A percentile compares a stretch with the other conserved stretches of the same genome.
phyloP scores from a whole-genome alignment of 768 basidiomycete genomes.

The Cystoderma amianthinum region DNA sequence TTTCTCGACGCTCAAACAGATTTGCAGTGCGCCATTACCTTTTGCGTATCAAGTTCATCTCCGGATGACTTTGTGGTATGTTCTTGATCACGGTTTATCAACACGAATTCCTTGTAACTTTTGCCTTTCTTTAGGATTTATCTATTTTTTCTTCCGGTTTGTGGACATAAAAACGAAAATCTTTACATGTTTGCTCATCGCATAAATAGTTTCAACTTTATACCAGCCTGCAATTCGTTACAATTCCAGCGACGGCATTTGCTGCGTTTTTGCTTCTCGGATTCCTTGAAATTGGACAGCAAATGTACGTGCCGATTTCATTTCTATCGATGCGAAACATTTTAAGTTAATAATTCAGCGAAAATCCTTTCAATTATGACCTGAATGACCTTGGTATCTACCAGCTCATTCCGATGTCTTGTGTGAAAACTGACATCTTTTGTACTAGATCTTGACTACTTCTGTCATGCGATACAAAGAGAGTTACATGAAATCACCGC shows the following conservation, averaged over 20 bases:
- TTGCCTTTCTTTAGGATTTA: constrained; percentile 24
- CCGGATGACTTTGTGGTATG: constrained; percentile 54
- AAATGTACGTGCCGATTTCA: constrained; percentile 30
- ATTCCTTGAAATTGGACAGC: constrained; percentile 59
- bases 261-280: constrained; percentile 50
- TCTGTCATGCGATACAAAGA: constrained; percentile 54
- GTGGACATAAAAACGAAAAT: background rate
- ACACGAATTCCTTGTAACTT: background rate
- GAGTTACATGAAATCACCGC: constrained; percentile 66
- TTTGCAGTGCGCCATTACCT: constrained; percentile 51
- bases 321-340: background rate
- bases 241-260: constrained; percentile 51
- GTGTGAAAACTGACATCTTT: background rate
- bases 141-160: constrained; percentile 28
- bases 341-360: constrained; percentile 21
- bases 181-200: background rate
- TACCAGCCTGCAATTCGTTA: constrained; percentile 31
- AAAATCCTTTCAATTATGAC: constrained; percentile 61
- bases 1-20: constrained; percentile 45
- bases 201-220: constrained; percentile 37
- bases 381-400: constrained; percentile 48
- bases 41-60: constrained; percentile 69
- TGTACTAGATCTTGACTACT: constrained; percentile 47
- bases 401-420: background rate
- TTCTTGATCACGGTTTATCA: constrained; percentile 20